Base-by-base conservation (phyloP, 2,329 filamentous ascomycete genomes). In the Juglanconis sp. region DNA sequence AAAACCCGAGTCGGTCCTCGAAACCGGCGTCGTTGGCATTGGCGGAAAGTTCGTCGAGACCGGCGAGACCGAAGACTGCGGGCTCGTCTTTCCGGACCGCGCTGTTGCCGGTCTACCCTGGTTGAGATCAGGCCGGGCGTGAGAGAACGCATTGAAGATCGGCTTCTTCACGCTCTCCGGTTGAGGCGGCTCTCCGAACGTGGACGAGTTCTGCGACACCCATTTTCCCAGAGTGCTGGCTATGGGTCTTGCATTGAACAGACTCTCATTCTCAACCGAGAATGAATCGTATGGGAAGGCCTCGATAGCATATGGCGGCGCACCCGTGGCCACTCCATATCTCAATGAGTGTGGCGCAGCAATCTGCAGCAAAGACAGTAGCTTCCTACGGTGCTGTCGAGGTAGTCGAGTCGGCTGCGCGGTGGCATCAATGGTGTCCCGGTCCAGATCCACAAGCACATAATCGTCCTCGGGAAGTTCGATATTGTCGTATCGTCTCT, bases 391-490 rank as follows among this genome's bases (percentile, higher is more conserved):
- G 72, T 96, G 91, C 69, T 96, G 94, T 63, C 92, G 87, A 9
- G 95, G 95, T 31, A 99, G 81, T 48, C 88, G 82, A 51, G 85
- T 83, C n/a, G 93, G 92, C 60, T 87, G 84, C 5, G 86, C 81
- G 1, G 92, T 95, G 53, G 92, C 90, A 70, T 96, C 91, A 63
- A 99, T 93, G 15, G 87, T 87, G 73, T 99, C 91, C 72, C 90
- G 87, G 73, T 99, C 95, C 55, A 99, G 80, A 73, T 99, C 95
- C 40, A 98, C 92, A 15, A 98, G 80, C 17, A 98, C 93, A 72
- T 94, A 98, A 70, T 98, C 95, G 68, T 98, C 95, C 6, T 96
- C 92, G 0, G 95, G 95, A 47, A 98, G 83, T 67, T 92, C 88
- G 51, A 92, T 85, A 60, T 86, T 86, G 68, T 96, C 91, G 71